Percentiles rank a stretch among this genome's conserved stretches.
These are phyloP conservation scores for Silene conica DNA, from an alignment of 148 eudicot genomes.

Conservation along the genomic window DNA sequence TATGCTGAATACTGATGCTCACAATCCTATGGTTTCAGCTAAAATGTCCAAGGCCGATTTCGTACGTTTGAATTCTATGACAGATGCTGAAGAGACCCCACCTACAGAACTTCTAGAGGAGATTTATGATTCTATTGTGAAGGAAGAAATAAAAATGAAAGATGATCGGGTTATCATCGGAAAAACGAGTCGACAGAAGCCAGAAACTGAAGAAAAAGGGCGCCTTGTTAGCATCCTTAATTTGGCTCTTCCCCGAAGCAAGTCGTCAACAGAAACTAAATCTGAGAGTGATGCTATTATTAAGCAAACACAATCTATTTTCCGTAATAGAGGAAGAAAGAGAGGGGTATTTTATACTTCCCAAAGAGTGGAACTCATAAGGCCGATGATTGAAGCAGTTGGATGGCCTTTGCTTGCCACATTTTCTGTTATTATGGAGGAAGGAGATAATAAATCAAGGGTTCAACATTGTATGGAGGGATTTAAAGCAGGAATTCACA, in stretches of 20 bases:
- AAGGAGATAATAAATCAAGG: constrained; percentile 88
- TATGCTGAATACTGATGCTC: constrained; percentile 98
- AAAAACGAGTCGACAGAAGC: constrained; percentile 62
- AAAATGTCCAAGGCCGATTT: constrained; percentile 97
- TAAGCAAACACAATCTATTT: constrained; percentile 77
- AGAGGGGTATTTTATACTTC: constrained; percentile 89
- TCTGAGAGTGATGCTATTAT: constrained; percentile 84
- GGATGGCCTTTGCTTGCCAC: constrained; percentile 99
- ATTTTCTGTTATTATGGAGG: constrained; percentile 95
- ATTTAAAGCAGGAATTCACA: constrained; percentile 87
- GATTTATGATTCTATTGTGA: constrained; percentile 88
- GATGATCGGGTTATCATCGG: constrained; percentile 56
- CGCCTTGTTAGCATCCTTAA: constrained; percentile 87
- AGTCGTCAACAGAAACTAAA: constrained; percentile 52
- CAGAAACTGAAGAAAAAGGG: constrained; percentile 85
- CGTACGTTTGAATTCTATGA: constrained; percentile 65
- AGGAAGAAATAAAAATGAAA: constrained; percentile 96
- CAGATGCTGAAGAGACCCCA: constrained; percentile 86
- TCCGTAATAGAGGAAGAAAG: constrained; percentile 65
- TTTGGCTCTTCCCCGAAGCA: constrained; percentile 78
- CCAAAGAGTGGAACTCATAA: constrained; percentile 69
- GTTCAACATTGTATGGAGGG: constrained; percentile 94
- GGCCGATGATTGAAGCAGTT: constrained; percentile 95
- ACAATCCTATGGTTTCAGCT: constrained; percentile 94
- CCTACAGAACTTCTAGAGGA: constrained; percentile 83